Percentiles rank a stretch among this genome's conserved stretches.
These are phyloP conservation scores for Talaromyces sp. DNA, from an alignment of 2,329 filamentous ascomycete species.

Conservation along the genomic window DNA sequence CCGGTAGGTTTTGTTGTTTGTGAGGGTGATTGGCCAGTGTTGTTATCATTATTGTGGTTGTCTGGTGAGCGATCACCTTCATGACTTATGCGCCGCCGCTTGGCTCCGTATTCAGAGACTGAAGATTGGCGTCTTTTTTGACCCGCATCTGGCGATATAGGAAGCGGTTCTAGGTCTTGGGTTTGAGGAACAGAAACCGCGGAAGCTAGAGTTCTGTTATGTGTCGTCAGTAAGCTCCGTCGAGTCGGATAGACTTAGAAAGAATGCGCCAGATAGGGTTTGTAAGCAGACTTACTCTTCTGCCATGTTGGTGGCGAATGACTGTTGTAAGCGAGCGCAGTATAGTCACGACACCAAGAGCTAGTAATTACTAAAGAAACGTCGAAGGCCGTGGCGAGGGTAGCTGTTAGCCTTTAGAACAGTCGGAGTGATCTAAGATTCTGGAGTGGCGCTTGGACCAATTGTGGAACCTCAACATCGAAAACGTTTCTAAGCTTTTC, in stretches of 20 bases:
- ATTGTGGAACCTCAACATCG: constrained; percentile 6
- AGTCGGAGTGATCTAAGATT: background rate
- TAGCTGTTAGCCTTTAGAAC: background rate
- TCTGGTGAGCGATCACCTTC: constrained; percentile 26
- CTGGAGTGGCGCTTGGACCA: constrained; percentile 18
- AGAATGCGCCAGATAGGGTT: background rate
- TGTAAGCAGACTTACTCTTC: constrained; percentile 25
- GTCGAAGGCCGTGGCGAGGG: background rate
- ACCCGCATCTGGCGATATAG: constrained; percentile 31
- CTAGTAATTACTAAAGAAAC: background rate
- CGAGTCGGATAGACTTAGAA: background rate
- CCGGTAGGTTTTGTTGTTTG: constrained; percentile 22
- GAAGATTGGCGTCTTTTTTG: constrained; percentile 57
- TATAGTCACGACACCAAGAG: background rate
- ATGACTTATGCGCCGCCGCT: constrained; percentile 51
- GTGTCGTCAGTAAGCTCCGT: background rate
- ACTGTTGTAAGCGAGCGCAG: background rate
- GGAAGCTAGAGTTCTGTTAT: constrained; percentile 48
- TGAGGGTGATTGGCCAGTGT: constrained; percentile 18
- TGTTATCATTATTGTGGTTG: background rate
- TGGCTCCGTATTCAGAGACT: constrained; percentile 47
- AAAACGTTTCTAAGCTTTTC: background rate
- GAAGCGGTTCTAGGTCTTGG: constrained; percentile 23
- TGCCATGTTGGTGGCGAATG: constrained; percentile 19
- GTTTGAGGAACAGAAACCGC: constrained; percentile 52